Evolutionary conservation across 305 asterid species (phyloP), one percentile per base, ranked within the genome.

Genomic region (Ajuga reptans): DNA sequence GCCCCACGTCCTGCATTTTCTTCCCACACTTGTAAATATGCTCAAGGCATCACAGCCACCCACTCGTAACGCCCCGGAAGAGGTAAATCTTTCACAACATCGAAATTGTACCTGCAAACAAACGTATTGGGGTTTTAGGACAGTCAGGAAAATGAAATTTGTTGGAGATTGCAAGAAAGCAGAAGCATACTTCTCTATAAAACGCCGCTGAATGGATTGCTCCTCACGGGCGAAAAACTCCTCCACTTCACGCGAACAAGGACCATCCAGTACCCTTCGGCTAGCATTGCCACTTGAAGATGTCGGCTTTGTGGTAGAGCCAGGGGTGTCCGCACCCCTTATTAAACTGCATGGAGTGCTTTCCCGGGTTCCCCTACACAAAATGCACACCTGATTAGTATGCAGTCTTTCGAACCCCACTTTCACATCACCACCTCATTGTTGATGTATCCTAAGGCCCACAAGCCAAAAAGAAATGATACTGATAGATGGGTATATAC

Each of bases 261-360:
- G 88, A 37, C 74, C 69, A 39, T 43, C 73, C 47, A 27, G 76
- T 73, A 36, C 24, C 52, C 72, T 83, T 57, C 18, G 79, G 77
- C 47, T 37, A 27, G 73, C 53, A 6, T 72, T 68, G 36, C 36
- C 36, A 56, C 37, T 72, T 7, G 66, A 66, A 34, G 68, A 65
- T 41, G 72, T 62, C 64, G 3, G 79, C 79, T 75, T 83, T 4
- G 85, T 80, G 11, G 83, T 74, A 18, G 88, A 81, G 41, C 82
- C 80, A 0, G 83, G 80, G 18, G 80, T 52, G 56, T 71, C 74
- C 54, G 49, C 75, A 36, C 53, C 80, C 75, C 75, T 75, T 14
- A 78, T 78, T 61, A 75, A 62, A 72, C 86, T 82, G 73, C 88
- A 78, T 5, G 86, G 96, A 1, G 88, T 83, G 80, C 83, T 84